A percentile compares a stretch with the other conserved stretches of the same genome.
Conservation (phyloP, 1,139 yeast genomes). For the Arxiozyma slooffiae region DNA sequence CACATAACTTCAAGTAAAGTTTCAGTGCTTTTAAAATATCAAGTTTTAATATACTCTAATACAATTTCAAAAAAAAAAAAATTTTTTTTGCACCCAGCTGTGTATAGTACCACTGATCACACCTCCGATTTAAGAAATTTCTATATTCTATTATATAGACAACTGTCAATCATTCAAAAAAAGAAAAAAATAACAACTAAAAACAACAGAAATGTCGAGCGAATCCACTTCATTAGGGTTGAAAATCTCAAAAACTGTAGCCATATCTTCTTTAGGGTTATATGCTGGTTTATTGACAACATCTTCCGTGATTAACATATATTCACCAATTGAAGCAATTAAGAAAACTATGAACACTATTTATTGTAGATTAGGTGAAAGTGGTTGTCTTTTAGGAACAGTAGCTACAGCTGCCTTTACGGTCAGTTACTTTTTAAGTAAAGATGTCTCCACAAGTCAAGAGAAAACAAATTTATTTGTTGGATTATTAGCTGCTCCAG, state of each 20-base stretch:
- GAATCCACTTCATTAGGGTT: not conserved
- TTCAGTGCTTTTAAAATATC: no score
- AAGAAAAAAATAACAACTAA: not conserved
- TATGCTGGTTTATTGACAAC: conserved; percentile 94
- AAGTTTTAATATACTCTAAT: no score
- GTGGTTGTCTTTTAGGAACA: conserved; percentile 21
- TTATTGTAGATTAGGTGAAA: conserved; percentile 19
- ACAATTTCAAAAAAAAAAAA: no score
- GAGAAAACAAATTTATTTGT: conserved; percentile 16
- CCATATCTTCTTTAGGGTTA: conserved; percentile 81
- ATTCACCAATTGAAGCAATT: conserved; percentile 22
- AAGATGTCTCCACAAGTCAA: not conserved
- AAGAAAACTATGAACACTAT: conserved; percentile 19
- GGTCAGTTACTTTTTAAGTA: conserved; percentile 25
- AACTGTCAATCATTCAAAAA: not conserved
- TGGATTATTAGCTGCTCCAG: conserved; percentile 12
- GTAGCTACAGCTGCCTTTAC: conserved; percentile 28
- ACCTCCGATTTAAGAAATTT: not conserved
- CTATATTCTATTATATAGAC: not conserved
- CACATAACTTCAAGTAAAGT: no score
- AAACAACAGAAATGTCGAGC: not conserved
- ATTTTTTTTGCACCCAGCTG: not conserved
- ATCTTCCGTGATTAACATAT: conserved; percentile 44
- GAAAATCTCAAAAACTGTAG: conserved; percentile 35
- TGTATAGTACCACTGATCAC: no score